Evolutionary conservation across 176 grass and related monocot genomes (phyloP), one percentile per base, ranked within the genome.

Genomic region (Triticum dicoccoides): DNA sequence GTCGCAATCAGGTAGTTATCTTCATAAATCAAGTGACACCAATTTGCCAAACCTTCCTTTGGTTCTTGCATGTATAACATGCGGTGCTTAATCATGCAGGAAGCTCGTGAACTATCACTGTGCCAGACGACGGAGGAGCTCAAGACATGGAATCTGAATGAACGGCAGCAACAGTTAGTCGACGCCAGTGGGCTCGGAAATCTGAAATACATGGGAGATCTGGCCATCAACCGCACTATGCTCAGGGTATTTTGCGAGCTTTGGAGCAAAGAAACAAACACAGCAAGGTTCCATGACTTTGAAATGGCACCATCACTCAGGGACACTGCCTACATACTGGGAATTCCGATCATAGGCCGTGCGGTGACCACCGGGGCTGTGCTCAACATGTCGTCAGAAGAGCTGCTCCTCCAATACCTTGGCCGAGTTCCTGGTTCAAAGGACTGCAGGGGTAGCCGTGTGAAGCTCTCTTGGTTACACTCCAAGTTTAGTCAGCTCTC

Each of bases 281-380:
- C 83, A 49, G 61, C 83, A 78, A 63, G 13, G 41, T 78, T 85
- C 62, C 18, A 67, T 85, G 83, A 56, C 61, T 85, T 85, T 38
- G 83, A 85, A 77, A 85, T 85, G 83, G 83, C 73, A 14, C 83
- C 73, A 37, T 85, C 83, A 67, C 73, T 78, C 30, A 78, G 61
- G n/a, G 83, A 85, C 32, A 18, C 32, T 27, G 38, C 83, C 59
- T 78, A 85, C 27, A 78, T 85, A 35, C 17, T 85, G 59, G 83
- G 83, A 5, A 44, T 85, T 77, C 61, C 61, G 9, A 73, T 85
- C 61, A 54, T 59, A 65, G 83, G 83, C 39, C 73, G 61, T 76
- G 73, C 18, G 9, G 61, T 85, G 39, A 85, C 83, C 27, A 66
- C 41, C 13, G 61, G 73, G 24, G 61, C 39, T 25, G 61, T 77